These are phyloP conservation scores for Spathaspora boniae DNA, from an alignment of 805 yeast species.

Conservation along the genomic window DNA sequence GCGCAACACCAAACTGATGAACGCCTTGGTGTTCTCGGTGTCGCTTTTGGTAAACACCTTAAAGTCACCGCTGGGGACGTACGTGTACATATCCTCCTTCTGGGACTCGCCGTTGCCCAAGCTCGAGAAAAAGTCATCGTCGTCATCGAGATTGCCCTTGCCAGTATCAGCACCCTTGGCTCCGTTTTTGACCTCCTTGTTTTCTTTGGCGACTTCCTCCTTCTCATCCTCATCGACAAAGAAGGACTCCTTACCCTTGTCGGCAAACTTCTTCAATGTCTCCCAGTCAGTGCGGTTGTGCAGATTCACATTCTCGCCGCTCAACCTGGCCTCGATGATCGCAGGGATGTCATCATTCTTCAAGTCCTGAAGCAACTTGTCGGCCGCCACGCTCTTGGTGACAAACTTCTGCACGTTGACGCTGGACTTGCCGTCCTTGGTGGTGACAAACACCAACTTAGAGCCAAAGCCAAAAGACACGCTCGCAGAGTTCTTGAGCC, in stretches of 20 bases:
- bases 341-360: constrained; percentile 49
- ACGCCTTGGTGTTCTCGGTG: constrained; percentile 40
- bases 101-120: constrained; percentile 21
- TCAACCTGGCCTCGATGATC: constrained; percentile 54
- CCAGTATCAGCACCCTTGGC: constrained; percentile 6
- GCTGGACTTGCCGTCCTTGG: constrained; percentile 37
- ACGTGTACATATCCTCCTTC: constrained; percentile 12
- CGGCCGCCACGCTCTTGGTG: constrained; percentile 33
- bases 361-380: constrained; percentile 53
- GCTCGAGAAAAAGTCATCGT: constrained; percentile 36
- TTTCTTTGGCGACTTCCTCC: constrained; percentile 9
- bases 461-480: constrained; percentile 95
- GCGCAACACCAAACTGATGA: constrained; percentile 44
- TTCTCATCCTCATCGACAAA: constrained; percentile 28
- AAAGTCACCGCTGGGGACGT: constrained; percentile 55
- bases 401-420: constrained; percentile 43
- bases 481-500: constrained; percentile 74
- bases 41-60: constrained; percentile 30
- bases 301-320: constrained; percentile 30
- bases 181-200: constrained; percentile 1
- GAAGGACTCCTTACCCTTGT: constrained; percentile 48
- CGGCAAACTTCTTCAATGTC: constrained; percentile 49
- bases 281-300: constrained; percentile 62
- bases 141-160: too few relatives aligned
- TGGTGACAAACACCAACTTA: constrained; percentile 59